Evolutionary conservation across 371 early-diverging fungal genomes (phyloP).

Genomic region (Chytridiales sp.): DNA sequence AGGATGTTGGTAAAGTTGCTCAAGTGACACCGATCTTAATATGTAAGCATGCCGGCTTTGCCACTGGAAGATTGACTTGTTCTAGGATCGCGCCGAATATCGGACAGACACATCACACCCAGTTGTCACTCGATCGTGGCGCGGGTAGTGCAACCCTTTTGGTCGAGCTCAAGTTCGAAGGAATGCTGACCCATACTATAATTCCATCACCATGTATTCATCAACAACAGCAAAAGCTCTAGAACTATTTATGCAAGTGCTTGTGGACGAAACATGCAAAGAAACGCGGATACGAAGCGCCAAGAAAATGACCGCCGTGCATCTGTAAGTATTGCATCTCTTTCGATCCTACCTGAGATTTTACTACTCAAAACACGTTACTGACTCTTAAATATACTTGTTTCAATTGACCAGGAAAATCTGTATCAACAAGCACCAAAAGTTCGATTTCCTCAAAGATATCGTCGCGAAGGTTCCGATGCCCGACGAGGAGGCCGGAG

Average conservation of each 20-base stretch:
- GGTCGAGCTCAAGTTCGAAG: background rate
- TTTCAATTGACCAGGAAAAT: slow-evolving; percentile 75
- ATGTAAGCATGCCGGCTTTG: slow-evolving; percentile 60
- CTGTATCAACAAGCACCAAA: slow-evolving; percentile 77
- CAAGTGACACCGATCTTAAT: slow-evolving; percentile 97
- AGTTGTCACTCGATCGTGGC: background rate
- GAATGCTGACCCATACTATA: background rate
- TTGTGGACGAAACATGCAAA: slow-evolving; percentile 83
- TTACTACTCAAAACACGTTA: background rate
- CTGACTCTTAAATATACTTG: slow-evolving; percentile 2
- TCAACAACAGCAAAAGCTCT: slow-evolving; percentile 76
- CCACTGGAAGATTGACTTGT: background rate
- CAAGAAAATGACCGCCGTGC: slow-evolving; percentile 80
- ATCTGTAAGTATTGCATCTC: slow-evolving; percentile 63
- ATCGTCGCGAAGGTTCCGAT: slow-evolving; percentile 85
- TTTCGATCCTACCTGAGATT: background rate
- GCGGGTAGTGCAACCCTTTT: background rate
- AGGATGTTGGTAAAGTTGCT: slow-evolving; percentile 99
- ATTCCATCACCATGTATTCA: background rate
- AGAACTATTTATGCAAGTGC: slow-evolving; percentile 90
- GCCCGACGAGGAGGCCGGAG: slow-evolving; percentile 47
- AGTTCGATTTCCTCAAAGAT: slow-evolving; percentile 92
- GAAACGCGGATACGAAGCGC: slow-evolving; percentile 76
- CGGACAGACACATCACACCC: background rate
- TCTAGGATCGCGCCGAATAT: too few relatives aligned